phyloP scores from a whole-genome alignment of 169 alveolate genomes.

The Eimeria tenella region DNA sequence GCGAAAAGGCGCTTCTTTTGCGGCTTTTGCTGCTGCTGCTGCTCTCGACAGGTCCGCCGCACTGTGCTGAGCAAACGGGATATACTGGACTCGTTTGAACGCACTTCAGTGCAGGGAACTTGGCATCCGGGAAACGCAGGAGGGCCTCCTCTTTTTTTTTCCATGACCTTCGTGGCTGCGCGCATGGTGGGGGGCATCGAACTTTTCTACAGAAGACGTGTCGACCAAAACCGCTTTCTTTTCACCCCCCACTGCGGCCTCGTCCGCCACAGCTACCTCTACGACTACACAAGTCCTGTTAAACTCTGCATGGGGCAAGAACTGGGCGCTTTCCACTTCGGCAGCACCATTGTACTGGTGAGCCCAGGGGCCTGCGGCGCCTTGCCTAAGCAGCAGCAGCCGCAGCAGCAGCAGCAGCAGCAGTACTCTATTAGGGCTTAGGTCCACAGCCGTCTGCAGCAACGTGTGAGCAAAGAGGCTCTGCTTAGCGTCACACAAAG shows the following conservation, averaged over 20 bases:
- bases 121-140: slow-evolving; percentile 58
- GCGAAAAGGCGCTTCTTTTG: too few relatives aligned
- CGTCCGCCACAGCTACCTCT: neutral
- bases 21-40: neutral
- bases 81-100: slow-evolving; percentile 36
- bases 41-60: slow-evolving; percentile 53
- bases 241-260: slow-evolving; percentile 8
- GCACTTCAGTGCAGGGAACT: slow-evolving; percentile 61
- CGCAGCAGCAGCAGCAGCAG: too few relatives aligned
- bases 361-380: neutral
- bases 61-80: neutral
- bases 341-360: slow-evolving; percentile 72
- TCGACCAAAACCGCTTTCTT: neutral
- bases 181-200: slow-evolving; percentile 62
- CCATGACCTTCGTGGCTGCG: slow-evolving; percentile 76
- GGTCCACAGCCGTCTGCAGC: too few relatives aligned
- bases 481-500: too few relatives aligned
- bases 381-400: too few relatives aligned
- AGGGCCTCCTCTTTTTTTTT: slow-evolving; percentile 48
- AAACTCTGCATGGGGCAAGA: slow-evolving; percentile 70
- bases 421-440: too few relatives aligned
- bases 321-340: slow-evolving; percentile 64
- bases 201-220: slow-evolving; percentile 6
- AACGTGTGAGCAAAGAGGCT: too few relatives aligned
- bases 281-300: slow-evolving; percentile 15